Conservation (phyloP, 148 eudicot genomes). For the Vaccinium myrtillus region DNA sequence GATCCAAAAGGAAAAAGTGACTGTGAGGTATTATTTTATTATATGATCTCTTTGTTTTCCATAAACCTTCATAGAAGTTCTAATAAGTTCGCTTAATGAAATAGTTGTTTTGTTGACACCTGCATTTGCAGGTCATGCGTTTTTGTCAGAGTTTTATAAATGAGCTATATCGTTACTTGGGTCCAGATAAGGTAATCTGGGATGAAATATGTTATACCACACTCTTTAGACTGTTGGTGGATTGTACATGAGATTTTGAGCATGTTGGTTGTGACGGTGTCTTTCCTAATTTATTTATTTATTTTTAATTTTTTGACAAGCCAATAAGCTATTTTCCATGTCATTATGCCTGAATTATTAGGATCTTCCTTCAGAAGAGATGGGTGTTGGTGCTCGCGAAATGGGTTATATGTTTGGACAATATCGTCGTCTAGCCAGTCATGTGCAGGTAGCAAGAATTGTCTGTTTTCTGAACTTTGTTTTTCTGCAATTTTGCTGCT, state of each 20-base stretch:
- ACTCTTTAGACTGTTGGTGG: not conserved
- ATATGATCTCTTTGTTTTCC: not conserved
- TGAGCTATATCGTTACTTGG: constrained; percentile 81
- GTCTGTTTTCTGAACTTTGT: not conserved
- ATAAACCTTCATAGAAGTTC: constrained; percentile 6
- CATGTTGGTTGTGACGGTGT: not conserved
- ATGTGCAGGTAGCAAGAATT: constrained; percentile 67
- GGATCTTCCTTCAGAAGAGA: constrained; percentile 99
- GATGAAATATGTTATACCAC: not conserved
- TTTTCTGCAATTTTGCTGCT: not conserved
- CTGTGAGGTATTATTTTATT: constrained; percentile 61
- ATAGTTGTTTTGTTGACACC: not conserved
- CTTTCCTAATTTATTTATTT: not conserved
- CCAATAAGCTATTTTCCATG: not conserved
- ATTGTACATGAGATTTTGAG: not conserved
- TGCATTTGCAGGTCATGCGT: constrained; percentile 69
- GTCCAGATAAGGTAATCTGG: constrained; percentile 85
- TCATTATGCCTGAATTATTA: constrained; percentile 18
- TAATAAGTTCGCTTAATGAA: not conserved
- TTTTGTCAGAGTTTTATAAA: constrained; percentile 98
- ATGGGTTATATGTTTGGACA: constrained; percentile 97
- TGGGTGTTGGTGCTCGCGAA: constrained; percentile 96
- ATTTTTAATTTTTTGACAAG: not conserved
- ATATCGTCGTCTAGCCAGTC: constrained; percentile 88
- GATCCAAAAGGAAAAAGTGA: constrained; percentile 97